A percentile compares a stretch with the other conserved stretches of the same genome.
Evolutionary conservation across 140 eudicot species (phyloP).

Genomic region (Flaveria floridana): DNA sequence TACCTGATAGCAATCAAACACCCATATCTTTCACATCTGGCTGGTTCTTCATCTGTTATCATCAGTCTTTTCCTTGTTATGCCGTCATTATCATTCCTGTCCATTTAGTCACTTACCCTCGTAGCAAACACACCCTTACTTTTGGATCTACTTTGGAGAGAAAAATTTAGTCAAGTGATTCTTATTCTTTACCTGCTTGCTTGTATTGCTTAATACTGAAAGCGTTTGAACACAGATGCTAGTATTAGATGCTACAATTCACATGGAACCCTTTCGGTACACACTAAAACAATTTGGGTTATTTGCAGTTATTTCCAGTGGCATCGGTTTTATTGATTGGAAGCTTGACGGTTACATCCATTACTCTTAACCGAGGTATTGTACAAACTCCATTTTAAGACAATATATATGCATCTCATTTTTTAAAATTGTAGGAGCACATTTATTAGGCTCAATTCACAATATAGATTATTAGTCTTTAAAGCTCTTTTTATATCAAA

Average conservation of each 20-base stretch:
- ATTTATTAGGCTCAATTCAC: too few species aligned
- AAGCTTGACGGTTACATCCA: slow-evolving; percentile 82
- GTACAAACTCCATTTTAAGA: not conserved
- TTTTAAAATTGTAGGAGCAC: not conserved
- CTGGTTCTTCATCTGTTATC: not conserved
- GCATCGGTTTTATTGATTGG: slow-evolving; percentile 92
- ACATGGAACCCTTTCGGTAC: not conserved
- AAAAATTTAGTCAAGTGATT: not conserved
- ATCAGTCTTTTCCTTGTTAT: not conserved
- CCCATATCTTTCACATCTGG: not conserved
- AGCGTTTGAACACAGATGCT: too few species aligned
- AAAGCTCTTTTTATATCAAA: too few species aligned
- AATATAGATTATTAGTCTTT: too few species aligned
- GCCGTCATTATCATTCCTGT: not conserved
- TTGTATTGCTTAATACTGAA: too few species aligned
- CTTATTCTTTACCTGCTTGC: not conserved
- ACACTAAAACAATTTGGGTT: slow-evolving; percentile 13
- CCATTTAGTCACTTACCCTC: not conserved
- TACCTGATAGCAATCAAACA: too few species aligned
- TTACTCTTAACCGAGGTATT: slow-evolving; percentile 81
- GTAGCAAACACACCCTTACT: not conserved
- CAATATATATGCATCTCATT: not conserved
- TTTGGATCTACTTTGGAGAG: not conserved
- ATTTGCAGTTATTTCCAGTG: slow-evolving; percentile 80
- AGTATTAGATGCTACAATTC: not conserved